Evolutionary conservation across 2,329 filamentous ascomycete genomes (phyloP).

Genomic region (Tolypocladium ophioglossoides): DNA sequence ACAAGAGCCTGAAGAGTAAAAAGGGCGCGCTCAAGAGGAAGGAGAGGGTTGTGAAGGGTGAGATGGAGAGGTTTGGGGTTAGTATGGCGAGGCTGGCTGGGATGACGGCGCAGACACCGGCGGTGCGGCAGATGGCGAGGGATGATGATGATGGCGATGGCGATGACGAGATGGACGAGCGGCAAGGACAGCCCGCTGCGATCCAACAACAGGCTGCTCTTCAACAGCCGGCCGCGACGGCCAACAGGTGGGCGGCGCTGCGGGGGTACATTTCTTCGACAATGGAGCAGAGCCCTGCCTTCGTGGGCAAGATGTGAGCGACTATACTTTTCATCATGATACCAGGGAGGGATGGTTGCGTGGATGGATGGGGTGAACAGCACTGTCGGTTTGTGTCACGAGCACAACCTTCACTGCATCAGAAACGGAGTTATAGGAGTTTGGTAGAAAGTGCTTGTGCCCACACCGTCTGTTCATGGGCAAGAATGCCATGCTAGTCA

Average conservation of each 20-base stretch:
- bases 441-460: background rate
- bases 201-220: conserved; percentile 4
- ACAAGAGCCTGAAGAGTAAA: conserved; percentile 62
- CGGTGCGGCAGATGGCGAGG: conserved; percentile 2
- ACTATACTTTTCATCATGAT: background rate
- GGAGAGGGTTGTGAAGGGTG: conserved; percentile 65
- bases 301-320: conserved; percentile 26
- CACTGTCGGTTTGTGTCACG: background rate
- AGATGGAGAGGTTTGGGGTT: conserved; percentile 74
- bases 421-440: background rate
- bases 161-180: background rate
- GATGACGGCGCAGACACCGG: conserved; percentile 15
- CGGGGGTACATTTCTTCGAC: conserved; percentile 76
- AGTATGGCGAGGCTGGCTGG: conserved; percentile 68
- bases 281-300: conserved; percentile 81
- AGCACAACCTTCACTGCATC: background rate
- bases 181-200: conserved; percentile 1
- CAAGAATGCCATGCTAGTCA: background rate
- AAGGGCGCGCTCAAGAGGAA: conserved; percentile 77
- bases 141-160: conserved; percentile 8
- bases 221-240: conserved; percentile 25
- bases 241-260: conserved; percentile 68
- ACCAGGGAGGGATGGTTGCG: background rate
- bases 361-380: background rate
- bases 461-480: background rate